Evolutionary conservation across 257 asterid genomes (phyloP).

Genomic region (Plantago ovata): DNA sequence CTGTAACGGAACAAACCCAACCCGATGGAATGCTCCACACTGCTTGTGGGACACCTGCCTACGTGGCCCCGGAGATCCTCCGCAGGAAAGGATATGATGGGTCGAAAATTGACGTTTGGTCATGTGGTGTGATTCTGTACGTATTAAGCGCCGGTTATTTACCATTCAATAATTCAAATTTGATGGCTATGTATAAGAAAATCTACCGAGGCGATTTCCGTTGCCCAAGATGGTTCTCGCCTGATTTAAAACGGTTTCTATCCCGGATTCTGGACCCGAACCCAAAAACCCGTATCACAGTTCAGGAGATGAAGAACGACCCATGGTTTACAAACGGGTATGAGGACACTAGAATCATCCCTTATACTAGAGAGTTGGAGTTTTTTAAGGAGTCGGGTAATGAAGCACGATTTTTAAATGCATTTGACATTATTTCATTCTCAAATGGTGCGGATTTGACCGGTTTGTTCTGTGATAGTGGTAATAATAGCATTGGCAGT

Average conservation of each 20-base stretch:
- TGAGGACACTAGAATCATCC: too few relatives aligned
- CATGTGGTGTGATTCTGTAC: conserved; percentile 67
- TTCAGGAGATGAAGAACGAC: conserved; percentile 42
- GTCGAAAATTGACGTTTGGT: conserved; percentile 71
- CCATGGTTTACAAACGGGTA: conserved; percentile 60
- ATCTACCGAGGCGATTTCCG: conserved; percentile 71
- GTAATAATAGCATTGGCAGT: conserved; percentile 6
- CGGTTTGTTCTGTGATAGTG: conserved; percentile 33
- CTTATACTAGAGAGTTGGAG: conserved; percentile 35
- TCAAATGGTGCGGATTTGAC: conserved; percentile 50
- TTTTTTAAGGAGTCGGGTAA: conserved; percentile 22
- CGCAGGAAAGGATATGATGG: conserved; percentile 77
- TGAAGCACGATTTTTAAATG: conserved; percentile 35
- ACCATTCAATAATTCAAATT: conserved; percentile 65
- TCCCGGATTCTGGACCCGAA: conserved; percentile 52
- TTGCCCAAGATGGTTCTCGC: conserved; percentile 67
- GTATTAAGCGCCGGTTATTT: conserved; percentile 65
- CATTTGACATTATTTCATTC: conserved; percentile 44
- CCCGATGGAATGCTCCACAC: conserved; percentile 77
- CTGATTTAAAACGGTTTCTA: conserved; percentile 42
- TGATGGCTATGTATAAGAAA: conserved; percentile 71
- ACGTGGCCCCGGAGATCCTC: conserved; percentile 80
- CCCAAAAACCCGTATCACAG: conserved; percentile 55
- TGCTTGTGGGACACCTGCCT: conserved; percentile 80
- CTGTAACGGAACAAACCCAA: conserved; percentile 54